phyloP scores from a whole-genome alignment of 257 asterid species.

The Solanum pennellii region DNA sequence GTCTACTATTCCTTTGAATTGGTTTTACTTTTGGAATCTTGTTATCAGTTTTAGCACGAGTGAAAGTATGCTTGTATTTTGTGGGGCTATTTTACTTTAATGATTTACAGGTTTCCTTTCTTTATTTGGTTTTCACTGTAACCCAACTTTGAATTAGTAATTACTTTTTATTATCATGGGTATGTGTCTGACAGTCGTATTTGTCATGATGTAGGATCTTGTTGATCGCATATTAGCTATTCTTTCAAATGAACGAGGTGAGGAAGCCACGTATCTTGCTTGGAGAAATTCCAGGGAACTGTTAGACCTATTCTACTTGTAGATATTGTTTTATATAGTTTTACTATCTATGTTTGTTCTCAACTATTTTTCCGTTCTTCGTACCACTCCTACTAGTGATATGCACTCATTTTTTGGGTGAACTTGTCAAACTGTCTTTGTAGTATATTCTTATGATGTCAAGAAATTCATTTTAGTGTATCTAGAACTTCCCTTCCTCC shows the following conservation, averaged over 20 bases:
- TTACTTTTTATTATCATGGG: background rate
- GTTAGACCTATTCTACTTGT: background rate
- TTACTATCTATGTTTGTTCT: background rate
- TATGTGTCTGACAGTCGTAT: background rate
- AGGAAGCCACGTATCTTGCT: background rate
- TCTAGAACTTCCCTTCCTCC: background rate
- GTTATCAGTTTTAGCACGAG: background rate
- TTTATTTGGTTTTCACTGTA: background rate
- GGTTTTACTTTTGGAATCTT: background rate
- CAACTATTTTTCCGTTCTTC: background rate
- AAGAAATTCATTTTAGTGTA: background rate
- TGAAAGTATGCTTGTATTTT: background rate
- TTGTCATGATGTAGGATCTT: slow-evolving; percentile 55
- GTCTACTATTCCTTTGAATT: background rate
- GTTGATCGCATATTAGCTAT: slow-evolving; percentile 71
- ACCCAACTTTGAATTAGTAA: background rate
- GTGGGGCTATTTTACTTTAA: background rate
- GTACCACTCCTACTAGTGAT: background rate
- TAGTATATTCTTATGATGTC: background rate
- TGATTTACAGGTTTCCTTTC: background rate
- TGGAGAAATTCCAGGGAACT: background rate
- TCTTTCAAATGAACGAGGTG: slow-evolving; percentile 82
- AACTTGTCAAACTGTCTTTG: background rate
- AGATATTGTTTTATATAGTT: background rate
- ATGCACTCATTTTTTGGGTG: background rate